These are phyloP conservation scores for Peniophora sp. DNA, from an alignment of 1,284 basidiomycete genomes.

Conservation along the genomic window DNA sequence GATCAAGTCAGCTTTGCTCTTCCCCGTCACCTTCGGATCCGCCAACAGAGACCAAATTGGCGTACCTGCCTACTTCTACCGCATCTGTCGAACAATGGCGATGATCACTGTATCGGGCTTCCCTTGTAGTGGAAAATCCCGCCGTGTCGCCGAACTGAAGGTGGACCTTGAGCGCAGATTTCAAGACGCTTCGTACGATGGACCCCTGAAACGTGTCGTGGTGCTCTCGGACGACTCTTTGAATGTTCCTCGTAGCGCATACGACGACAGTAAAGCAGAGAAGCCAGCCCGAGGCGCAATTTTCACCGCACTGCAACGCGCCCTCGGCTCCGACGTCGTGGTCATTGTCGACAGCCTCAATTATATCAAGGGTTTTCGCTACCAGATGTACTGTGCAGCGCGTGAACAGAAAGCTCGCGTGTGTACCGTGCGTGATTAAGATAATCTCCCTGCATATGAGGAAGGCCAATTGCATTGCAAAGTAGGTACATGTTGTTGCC, in stretches of 20 bases:
- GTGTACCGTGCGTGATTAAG: constrained; percentile 75
- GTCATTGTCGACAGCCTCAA: constrained; percentile 89
- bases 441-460: neutral
- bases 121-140: constrained; percentile 83
- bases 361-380: constrained; percentile 96
- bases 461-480: constrained; percentile 7
- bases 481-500: constrained; percentile 71
- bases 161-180: constrained; percentile 52
- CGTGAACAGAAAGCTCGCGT: constrained; percentile 81
- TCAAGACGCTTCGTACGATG: constrained; percentile 37
- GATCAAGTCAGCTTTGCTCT: too few species aligned
- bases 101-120: constrained; percentile 89
- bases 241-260: constrained; percentile 58
- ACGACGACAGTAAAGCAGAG: constrained; percentile 77
- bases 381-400: constrained; percentile 96
- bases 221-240: constrained; percentile 78
- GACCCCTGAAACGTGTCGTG: constrained; percentile 48
- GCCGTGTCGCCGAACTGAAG: constrained; percentile 62
- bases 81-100: constrained; percentile 57
- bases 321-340: constrained; percentile 66
- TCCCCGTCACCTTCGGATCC: too few species aligned
- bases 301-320: constrained; percentile 81
- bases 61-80: too few species aligned
- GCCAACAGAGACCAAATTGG: too few species aligned
- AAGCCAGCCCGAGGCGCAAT: constrained; percentile 84